Evolutionary conservation across 306 rosid genomes (phyloP), one percentile per base, ranked within the genome.

Genomic region (Dryas octopetala): DNA sequence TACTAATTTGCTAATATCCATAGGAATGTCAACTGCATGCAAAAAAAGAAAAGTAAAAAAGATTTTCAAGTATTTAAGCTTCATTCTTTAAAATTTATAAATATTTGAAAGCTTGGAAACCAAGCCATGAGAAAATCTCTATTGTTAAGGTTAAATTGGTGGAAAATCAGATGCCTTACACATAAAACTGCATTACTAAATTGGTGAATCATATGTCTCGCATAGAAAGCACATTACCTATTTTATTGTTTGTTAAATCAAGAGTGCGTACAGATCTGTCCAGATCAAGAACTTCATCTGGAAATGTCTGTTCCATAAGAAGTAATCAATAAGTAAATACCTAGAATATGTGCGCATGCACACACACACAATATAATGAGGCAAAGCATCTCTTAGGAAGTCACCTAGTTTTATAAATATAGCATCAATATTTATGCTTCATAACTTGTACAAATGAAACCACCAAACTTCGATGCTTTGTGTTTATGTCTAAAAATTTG

Each of bases 221-320:
- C 9, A 71, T 40, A 79, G 32, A 59, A 64, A 66, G 53, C 16
- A 53, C 73, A 54, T 46, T 78, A 90, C 97, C 93, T 68, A 95
- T 92, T 78, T 88, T 91, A 83, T 95, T 92, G 77, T 85, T 88
- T 0, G 92, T 92, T 61, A 95, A 74, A 81, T 95, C 99, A 74
- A 95, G 93, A 59, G 98, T 88, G 47, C 93, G 93, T n/a, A 92
- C 93, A 12, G 92, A 83, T 83, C 89, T 85, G 64, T 89, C 98
- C 77, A 92, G 71, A 55, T 85, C 89, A 68, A 92, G 83, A 86
- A 95, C 85, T 83, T 86, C 99, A 74, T 74, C 91, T 0, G 99
- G 98, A 85, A 95, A 95, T 19, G 92, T 59, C 99, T 92, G 78
- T 78, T 76, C 9, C 75, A 79, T 12, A 69, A 45, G 4, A 45